A percentile compares a stretch with the other conserved stretches of the same genome.
Conservation (phyloP, 2,329 filamentous ascomycete genomes). For the Thelonectria discophora region DNA sequence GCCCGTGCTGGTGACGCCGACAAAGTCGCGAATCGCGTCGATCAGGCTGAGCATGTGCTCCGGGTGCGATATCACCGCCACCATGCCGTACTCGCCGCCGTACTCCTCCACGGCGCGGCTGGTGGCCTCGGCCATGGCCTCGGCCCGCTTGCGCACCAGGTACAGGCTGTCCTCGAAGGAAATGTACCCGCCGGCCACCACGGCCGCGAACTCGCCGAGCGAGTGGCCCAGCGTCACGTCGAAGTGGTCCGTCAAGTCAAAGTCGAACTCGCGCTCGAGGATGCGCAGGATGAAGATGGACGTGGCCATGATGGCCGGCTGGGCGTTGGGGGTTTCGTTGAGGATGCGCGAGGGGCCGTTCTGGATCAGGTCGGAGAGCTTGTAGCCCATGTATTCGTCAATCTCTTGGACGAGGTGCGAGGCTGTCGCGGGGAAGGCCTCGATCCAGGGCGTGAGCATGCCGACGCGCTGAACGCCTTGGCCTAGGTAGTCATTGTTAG, state of each 20-base stretch:
- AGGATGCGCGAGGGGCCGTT: conserved; percentile 80
- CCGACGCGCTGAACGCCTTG: conserved; percentile 90
- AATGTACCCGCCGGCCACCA: conserved; percentile 85
- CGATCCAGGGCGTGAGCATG: conserved; percentile 87
- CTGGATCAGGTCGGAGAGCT: conserved; percentile 80
- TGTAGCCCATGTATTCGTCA: conserved; percentile 77
- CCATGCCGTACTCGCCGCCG: conserved; percentile 91
- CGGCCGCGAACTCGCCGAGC: conserved; percentile 89
- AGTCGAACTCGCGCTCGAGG: conserved; percentile 85
- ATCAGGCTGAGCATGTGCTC: conserved; percentile 76
- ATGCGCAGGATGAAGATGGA: conserved; percentile 89
- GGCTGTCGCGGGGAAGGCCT: conserved; percentile 82
- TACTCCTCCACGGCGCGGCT: conserved; percentile 69
- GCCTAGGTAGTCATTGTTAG: conserved; percentile 57
- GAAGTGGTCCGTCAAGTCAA: conserved; percentile 73
- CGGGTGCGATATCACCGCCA: conserved; percentile 88
- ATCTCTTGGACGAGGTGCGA: conserved; percentile 85
- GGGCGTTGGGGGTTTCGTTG: conserved; percentile 85
- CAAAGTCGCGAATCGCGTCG: conserved; percentile 79
- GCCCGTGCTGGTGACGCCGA: conserved; percentile 72
- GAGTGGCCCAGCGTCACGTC: conserved; percentile 91
- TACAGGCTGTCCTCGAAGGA: conserved; percentile 79
- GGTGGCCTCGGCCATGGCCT: conserved; percentile 84
- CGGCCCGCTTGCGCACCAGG: conserved; percentile 79
- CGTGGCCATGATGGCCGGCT: conserved; percentile 96